A percentile compares a stretch with the other conserved stretches of the same genome.
phyloP scores from a whole-genome alignment of 2,329 filamentous ascomycete species.

The Ophiosphaerella herpotricha region DNA sequence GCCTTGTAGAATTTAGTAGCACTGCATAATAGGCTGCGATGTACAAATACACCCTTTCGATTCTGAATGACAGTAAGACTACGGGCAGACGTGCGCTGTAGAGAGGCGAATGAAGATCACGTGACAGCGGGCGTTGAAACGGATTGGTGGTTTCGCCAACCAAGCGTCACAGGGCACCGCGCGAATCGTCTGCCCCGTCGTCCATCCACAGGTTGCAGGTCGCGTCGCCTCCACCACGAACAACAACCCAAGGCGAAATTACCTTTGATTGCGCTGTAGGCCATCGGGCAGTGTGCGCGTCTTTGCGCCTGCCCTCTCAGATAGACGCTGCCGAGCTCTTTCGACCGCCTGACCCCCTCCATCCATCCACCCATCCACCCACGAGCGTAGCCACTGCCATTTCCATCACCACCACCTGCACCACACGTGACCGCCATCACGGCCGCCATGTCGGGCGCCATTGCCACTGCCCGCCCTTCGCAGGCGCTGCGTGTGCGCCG shows the following conservation, averaged over 20 bases:
- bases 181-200: no score
- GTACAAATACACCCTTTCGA: not conserved
- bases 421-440: conserved; percentile 1
- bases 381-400: no score
- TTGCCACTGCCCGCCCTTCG: conserved; percentile 39
- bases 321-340: conserved; percentile 8
- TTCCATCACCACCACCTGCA: not conserved
- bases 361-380: no score
- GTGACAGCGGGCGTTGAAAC: conserved; percentile 5
- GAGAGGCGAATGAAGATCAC: not conserved
- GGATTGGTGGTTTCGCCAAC: not conserved
- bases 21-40: no score
- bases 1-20: no score
- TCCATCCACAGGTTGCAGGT: conserved; percentile 18
- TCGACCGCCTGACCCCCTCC: not conserved
- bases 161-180: not conserved
- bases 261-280: conserved; percentile 5
- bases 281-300: conserved; percentile 14
- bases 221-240: conserved; percentile 9
- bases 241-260: not conserved
- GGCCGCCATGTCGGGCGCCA: conserved; percentile 39
- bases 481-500: conserved; percentile 52
- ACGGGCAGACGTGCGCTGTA: no score
- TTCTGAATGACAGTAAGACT: not conserved
- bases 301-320: conserved; percentile 18